Conservation (phyloP, 306 rosid genomes). For the Corylus heterophylla region DNA sequence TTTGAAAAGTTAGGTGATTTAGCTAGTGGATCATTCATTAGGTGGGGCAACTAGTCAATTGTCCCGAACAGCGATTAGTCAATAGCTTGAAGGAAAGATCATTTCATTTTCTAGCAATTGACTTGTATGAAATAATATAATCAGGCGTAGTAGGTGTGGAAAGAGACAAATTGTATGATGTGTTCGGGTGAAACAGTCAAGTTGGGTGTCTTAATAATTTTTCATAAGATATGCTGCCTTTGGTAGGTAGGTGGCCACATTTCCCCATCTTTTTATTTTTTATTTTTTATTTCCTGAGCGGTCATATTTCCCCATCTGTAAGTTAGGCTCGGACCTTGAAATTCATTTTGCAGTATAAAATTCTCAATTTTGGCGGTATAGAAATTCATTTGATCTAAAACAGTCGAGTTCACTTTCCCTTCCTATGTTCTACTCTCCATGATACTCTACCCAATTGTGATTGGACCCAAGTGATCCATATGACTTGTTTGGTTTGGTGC, state of each 20-base stretch:
- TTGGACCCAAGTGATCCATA: not conserved
- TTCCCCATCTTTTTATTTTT: not conserved
- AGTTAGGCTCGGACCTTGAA: not conserved
- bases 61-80: not conserved
- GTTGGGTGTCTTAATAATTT: not conserved
- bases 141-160: conserved; percentile 2
- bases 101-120: not conserved
- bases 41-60: conserved; percentile 1
- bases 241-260: conserved; percentile 1
- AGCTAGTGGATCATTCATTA: not conserved
- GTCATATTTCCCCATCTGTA: not conserved
- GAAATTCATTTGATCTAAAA: not conserved
- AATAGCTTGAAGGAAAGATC: not conserved
- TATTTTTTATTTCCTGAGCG: not conserved
- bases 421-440: not conserved
- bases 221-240: not conserved
- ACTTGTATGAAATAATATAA: not conserved
- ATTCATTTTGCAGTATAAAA: not conserved
- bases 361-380: not conserved
- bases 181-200: not conserved
- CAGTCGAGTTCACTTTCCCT: not conserved
- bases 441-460: not conserved
- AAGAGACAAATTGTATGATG: not conserved
- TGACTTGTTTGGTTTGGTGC: not conserved
- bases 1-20: not conserved